Evolutionary conservation across 164 flowering plant species (phyloP).

Genomic region (Taxillus chinensis): DNA sequence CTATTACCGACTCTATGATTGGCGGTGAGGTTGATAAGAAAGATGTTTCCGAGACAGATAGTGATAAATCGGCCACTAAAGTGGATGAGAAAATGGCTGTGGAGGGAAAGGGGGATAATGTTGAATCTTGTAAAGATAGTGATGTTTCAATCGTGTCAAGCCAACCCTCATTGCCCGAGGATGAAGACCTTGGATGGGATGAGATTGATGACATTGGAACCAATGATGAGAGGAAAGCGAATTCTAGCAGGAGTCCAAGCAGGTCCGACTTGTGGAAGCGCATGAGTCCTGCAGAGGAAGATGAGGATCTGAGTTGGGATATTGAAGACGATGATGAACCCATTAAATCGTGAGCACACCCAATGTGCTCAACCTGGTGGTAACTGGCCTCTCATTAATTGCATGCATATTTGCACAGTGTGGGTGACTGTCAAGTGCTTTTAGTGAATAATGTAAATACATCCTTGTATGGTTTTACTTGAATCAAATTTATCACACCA

Average conservation of each 20-base stretch:
- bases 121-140: constrained; percentile 38
- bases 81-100: constrained; percentile 15
- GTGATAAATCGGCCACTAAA: constrained; percentile 13
- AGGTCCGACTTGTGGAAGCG: constrained; percentile 52
- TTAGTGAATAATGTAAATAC: constrained; percentile 2
- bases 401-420: background rate
- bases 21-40: constrained; percentile 10
- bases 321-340: constrained; percentile 75
- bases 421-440: background rate
- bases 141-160: constrained; percentile 60
- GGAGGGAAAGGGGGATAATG: constrained; percentile 31
- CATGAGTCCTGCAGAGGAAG: constrained; percentile 57
- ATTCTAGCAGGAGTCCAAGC: constrained; percentile 20
- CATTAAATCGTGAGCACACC: constrained; percentile 27
- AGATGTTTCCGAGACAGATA: constrained; percentile 7
- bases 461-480: background rate
- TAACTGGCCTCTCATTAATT: background rate
- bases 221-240: constrained; percentile 39
- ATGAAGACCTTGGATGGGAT: constrained; percentile 89
- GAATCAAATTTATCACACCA: background rate
- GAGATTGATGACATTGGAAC: constrained; percentile 78
- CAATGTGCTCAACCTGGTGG: background rate
- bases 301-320: constrained; percentile 87
- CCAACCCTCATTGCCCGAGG: constrained; percentile 42
- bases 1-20: constrained; percentile 10